A percentile compares a stretch with the other conserved stretches of the same genome.
Evolutionary conservation across 2,329 filamentous ascomycete species (phyloP).

Genomic region (Colletotrichum incanum): DNA sequence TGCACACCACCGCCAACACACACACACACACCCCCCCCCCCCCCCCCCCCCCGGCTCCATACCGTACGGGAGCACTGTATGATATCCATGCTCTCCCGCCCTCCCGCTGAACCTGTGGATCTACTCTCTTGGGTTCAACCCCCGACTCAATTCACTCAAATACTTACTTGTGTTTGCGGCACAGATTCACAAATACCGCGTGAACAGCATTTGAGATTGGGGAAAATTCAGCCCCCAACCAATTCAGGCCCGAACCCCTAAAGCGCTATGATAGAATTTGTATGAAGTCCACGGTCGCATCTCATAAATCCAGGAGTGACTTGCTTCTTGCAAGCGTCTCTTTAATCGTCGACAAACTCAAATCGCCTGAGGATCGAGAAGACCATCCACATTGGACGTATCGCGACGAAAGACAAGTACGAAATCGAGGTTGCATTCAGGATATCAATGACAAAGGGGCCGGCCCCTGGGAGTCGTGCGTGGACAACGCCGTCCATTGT

Average conservation of each 20-base stretch:
- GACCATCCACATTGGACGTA: constrained; percentile 8
- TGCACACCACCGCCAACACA: too few species aligned
- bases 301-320: constrained; percentile 10
- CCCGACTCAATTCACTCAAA: constrained; percentile 28
- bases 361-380: background rate
- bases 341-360: constrained; percentile 10
- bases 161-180: constrained; percentile 13
- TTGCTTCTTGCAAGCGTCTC: constrained; percentile 3
- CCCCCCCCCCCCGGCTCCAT: constrained; percentile 31
- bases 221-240: background rate
- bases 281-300: constrained; percentile 37
- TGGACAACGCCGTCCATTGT: constrained; percentile 31
- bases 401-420: constrained; percentile 14
- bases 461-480: background rate
- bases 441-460: constrained; percentile 17
- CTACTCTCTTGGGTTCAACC: constrained; percentile 30
- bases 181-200: constrained; percentile 25
- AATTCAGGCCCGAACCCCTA: constrained; percentile 2
- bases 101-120: constrained; percentile 41
- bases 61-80: constrained; percentile 42
- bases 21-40: too few species aligned
- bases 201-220: constrained; percentile 8
- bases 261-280: constrained; percentile 15
- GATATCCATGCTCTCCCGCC: constrained; percentile 40
- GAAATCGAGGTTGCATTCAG: constrained; percentile 32